phyloP scores from a whole-genome alignment of 768 basidiomycete genomes.

The Russula virescens region DNA sequence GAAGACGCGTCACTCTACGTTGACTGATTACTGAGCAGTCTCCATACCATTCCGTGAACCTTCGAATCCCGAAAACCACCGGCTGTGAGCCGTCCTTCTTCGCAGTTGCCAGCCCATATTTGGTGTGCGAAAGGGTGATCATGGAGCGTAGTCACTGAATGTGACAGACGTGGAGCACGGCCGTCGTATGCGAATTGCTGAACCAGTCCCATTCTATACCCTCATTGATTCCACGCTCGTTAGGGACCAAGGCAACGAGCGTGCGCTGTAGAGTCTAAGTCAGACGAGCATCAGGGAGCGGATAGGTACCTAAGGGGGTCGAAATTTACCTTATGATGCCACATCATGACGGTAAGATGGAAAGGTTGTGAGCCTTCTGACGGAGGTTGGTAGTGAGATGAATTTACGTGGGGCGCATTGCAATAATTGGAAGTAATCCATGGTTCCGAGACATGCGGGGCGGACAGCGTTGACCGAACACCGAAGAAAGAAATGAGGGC shows the following conservation, averaged over 20 bases:
- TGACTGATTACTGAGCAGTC: neutral
- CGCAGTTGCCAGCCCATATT: slow-evolving; percentile 45
- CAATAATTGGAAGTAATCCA: slow-evolving; percentile 49
- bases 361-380: slow-evolving; percentile 31
- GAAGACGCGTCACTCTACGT: neutral
- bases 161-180: slow-evolving; percentile 34
- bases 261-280: slow-evolving; percentile 33
- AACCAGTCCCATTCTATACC: slow-evolving; percentile 38
- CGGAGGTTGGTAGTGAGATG: slow-evolving; percentile 35
- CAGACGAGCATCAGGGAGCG: neutral
- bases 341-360: slow-evolving; percentile 38
- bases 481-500: neutral
- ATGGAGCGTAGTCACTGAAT: slow-evolving; percentile 34
- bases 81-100: slow-evolving; percentile 41
- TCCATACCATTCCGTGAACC: slow-evolving; percentile 37
- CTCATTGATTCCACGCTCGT: slow-evolving; percentile 37
- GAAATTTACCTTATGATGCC: slow-evolving; percentile 42
- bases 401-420: slow-evolving; percentile 43
- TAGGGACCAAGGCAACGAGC: slow-evolving; percentile 42
- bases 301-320: neutral
- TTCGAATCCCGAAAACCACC: slow-evolving; percentile 39
- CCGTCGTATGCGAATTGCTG: slow-evolving; percentile 35
- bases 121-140: slow-evolving; percentile 39
- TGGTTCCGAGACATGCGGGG: slow-evolving; percentile 27
- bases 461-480: neutral